Conservation (phyloP, 2,329 filamentous ascomycete species). For the Fusarium sp. region DNA sequence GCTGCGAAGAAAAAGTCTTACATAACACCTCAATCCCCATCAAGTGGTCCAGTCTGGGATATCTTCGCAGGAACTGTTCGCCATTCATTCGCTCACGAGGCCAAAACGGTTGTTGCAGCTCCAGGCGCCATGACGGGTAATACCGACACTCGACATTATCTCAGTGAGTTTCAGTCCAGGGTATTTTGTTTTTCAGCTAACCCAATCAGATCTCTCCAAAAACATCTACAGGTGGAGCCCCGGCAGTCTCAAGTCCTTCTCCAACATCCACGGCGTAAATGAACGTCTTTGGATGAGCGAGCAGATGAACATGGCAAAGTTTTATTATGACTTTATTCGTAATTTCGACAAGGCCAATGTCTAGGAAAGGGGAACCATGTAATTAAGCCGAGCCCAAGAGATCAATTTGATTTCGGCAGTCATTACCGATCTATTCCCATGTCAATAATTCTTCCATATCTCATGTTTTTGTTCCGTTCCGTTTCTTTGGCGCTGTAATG, state of each 20-base stretch:
- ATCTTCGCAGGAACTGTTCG: conserved; percentile 14
- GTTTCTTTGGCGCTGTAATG: conserved; percentile 1
- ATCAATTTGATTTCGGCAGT: not conserved
- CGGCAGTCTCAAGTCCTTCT: conserved; percentile 5
- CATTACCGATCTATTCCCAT: not conserved
- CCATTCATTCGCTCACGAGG: not conserved
- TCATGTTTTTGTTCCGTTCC: conserved; percentile 20
- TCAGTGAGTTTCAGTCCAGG: not conserved
- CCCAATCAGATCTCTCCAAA: not conserved
- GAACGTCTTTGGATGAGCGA: conserved; percentile 23
- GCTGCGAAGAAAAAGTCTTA: not conserved
- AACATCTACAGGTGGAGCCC: conserved; percentile 17
- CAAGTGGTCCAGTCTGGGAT: conserved; percentile 10
- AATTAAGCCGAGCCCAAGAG: not conserved
- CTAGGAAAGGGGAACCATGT: not conserved
- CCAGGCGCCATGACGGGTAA: conserved; percentile 32
- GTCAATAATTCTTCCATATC: conserved; percentile 11
- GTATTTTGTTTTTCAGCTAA: not conserved
- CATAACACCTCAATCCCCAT: not conserved
- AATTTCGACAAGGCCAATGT: conserved; percentile 6
- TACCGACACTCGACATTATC: conserved; percentile 23
- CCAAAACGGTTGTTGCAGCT: not conserved
- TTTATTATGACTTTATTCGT: conserved; percentile 20
- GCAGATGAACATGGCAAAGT: conserved; percentile 17
- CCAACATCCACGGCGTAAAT: conserved; percentile 12